phyloP scores from a whole-genome alignment of 768 basidiomycete species.

The Rhizopogon vulgaris region DNA sequence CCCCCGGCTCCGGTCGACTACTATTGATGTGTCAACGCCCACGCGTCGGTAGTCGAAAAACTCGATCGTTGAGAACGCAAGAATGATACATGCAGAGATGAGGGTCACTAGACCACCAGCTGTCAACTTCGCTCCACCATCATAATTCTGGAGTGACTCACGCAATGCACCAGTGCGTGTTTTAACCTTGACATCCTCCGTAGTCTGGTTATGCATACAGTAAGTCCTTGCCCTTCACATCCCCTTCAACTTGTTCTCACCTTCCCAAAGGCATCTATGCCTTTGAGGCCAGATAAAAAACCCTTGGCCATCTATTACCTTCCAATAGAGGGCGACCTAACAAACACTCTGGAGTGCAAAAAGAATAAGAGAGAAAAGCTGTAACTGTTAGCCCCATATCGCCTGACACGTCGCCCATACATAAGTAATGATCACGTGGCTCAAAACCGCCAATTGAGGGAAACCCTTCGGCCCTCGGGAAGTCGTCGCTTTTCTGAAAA shows the following conservation, averaged over 20 bases:
- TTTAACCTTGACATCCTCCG: slow-evolving; percentile 99
- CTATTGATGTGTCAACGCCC: slow-evolving; percentile 82
- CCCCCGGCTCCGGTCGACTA: slow-evolving; percentile 92
- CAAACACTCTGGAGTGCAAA: slow-evolving; percentile 7
- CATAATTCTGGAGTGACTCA: slow-evolving; percentile 32
- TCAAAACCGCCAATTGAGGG: background rate
- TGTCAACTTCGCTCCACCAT: slow-evolving; percentile 5
- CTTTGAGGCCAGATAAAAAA: slow-evolving; percentile 71
- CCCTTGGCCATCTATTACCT: slow-evolving; percentile 64
- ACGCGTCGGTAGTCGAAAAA: slow-evolving; percentile 93
- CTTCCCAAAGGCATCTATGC: slow-evolving; percentile 99
- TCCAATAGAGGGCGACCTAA: slow-evolving; percentile 12
- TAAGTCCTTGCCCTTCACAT: slow-evolving; percentile 4
- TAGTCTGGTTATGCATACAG: slow-evolving; percentile 54
- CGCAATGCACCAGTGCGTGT: slow-evolving; percentile 89
- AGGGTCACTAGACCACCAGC: slow-evolving; percentile 65
- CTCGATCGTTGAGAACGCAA: slow-evolving; percentile 88
- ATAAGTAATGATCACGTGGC: background rate
- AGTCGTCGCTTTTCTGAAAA: too few relatives aligned
- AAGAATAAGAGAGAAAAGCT: slow-evolving; percentile 6
- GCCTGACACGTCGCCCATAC: background rate
- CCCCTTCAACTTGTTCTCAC: slow-evolving; percentile 36
- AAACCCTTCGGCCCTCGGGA: background rate
- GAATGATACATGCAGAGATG: slow-evolving; percentile 85
- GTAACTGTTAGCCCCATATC: background rate